A percentile compares a stretch with the other conserved stretches of the same genome.
These are phyloP conservation scores for Trichoderma harzianum DNA, from an alignment of 2,329 filamentous ascomycete genomes.

Conservation along the genomic window DNA sequence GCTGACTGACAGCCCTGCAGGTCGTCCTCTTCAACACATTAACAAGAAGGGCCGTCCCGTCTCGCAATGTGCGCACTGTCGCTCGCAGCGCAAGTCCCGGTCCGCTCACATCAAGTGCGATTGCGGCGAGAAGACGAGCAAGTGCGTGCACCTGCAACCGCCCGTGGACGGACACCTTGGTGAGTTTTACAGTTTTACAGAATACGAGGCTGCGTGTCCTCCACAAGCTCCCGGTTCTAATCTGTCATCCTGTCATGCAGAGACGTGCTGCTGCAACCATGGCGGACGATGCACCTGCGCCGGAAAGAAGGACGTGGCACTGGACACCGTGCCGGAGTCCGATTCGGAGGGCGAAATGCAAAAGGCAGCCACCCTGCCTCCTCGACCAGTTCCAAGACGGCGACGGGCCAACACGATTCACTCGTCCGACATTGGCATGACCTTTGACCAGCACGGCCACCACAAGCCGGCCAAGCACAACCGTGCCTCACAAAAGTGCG, in stretches of 20 bases:
- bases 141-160: slow-evolving; percentile 59
- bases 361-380: slow-evolving; percentile 29
- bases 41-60: slow-evolving; percentile 97
- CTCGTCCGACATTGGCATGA: slow-evolving; percentile 57
- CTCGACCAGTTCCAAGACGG: slow-evolving; percentile 46
- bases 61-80: slow-evolving; percentile 96
- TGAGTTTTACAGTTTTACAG: slow-evolving; percentile 36
- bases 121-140: slow-evolving; percentile 87
- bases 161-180: slow-evolving; percentile 57
- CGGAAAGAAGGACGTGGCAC: slow-evolving; percentile 57
- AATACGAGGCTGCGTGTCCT: slow-evolving; percentile 15
- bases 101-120: slow-evolving; percentile 94
- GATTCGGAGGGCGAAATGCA: slow-evolving; percentile 53
- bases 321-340: slow-evolving; percentile 63
- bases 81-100: slow-evolving; percentile 91
- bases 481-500: slow-evolving; percentile 58
- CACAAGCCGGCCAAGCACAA: slow-evolving; percentile 62
- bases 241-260: slow-evolving; percentile 34
- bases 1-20: slow-evolving; percentile 43
- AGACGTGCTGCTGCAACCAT: slow-evolving; percentile 68
- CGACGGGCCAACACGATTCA: slow-evolving; percentile 61
- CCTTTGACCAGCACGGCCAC: slow-evolving; percentile 62
- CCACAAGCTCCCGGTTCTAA: slow-evolving; percentile 11
- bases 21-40: slow-evolving; percentile 88
- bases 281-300: slow-evolving; percentile 64